phyloP scores from a whole-genome alignment of 169 alveolate genomes.

The Plasmodium coatneyi region DNA sequence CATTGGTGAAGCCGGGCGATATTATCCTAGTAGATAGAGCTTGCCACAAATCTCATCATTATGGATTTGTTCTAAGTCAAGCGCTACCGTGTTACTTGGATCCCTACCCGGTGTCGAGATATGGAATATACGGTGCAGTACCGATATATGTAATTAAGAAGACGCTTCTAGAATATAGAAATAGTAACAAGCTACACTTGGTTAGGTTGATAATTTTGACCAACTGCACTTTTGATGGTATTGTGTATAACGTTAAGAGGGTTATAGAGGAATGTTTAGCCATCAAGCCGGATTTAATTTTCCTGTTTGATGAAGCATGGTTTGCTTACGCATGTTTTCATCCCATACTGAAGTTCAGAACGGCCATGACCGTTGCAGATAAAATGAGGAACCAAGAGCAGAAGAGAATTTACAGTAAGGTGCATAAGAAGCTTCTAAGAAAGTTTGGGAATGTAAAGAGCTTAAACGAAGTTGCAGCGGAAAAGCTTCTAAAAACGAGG shows the following conservation, averaged over 20 bases:
- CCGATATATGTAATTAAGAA: slow-evolving; percentile 76
- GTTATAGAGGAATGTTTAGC: slow-evolving; percentile 82
- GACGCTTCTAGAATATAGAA: slow-evolving; percentile 75
- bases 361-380: slow-evolving; percentile 82
- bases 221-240: slow-evolving; percentile 82
- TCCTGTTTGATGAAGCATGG: slow-evolving; percentile 84
- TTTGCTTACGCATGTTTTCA: slow-evolving; percentile 82
- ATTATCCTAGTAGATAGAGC: slow-evolving; percentile 82
- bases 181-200: slow-evolving; percentile 64
- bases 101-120: slow-evolving; percentile 80
- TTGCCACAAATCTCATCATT: slow-evolving; percentile 84
- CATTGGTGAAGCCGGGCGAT: slow-evolving; percentile 80
- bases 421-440: slow-evolving; percentile 56
- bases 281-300: slow-evolving; percentile 77
- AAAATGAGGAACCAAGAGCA: slow-evolving; percentile 76
- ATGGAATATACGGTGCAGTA: slow-evolving; percentile 81
- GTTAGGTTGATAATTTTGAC: slow-evolving; percentile 76
- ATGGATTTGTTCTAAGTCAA: slow-evolving; percentile 79
- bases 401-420: slow-evolving; percentile 55
- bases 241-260: slow-evolving; percentile 79
- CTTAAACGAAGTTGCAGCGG: slow-evolving; percentile 58
- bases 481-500: slow-evolving; percentile 54
- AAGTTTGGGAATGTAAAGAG: slow-evolving; percentile 70
- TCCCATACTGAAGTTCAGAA: slow-evolving; percentile 78
- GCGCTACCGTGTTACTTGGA: slow-evolving; percentile 81